Evolutionary conservation across 78 protist species (phyloP).

Genomic region (Creolimax fragrantissima): DNA sequence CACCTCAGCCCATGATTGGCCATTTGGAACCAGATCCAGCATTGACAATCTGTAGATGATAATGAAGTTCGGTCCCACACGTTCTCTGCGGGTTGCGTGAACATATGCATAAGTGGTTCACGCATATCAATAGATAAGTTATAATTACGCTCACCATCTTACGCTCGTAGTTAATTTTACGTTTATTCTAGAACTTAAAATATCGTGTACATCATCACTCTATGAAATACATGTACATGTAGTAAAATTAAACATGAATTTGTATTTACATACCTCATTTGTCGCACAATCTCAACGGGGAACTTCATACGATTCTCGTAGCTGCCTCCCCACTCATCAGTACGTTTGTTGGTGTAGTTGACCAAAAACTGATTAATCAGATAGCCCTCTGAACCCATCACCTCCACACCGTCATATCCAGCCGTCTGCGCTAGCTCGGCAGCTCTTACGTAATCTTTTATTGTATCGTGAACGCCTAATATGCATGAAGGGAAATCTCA

Average conservation of each 20-base stretch:
- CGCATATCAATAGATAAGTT: no score
- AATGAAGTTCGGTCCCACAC: slow-evolving; percentile 45
- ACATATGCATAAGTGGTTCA: no score
- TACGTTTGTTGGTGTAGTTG: slow-evolving; percentile 43
- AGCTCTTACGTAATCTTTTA: slow-evolving; percentile 13
- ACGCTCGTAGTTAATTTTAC: no score
- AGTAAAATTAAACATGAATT: no score
- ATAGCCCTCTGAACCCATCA: slow-evolving; percentile 56
- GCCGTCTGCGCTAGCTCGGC: slow-evolving; percentile 49
- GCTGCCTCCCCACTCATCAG: slow-evolving; percentile 56
- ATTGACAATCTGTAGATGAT: slow-evolving; percentile 52
- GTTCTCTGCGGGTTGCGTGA: no score
- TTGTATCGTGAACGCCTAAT: slow-evolving; percentile 22
- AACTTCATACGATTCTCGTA: slow-evolving; percentile 40
- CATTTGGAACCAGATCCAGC: slow-evolving; percentile 50
- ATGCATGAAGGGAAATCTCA: no score
- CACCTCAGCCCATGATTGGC: slow-evolving; percentile 24
- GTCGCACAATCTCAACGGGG: slow-evolving; percentile 39
- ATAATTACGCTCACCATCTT: no score
- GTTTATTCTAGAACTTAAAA: no score
- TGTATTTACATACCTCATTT: slow-evolving; percentile 15
- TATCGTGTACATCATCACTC: no score
- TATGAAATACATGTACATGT: no score
- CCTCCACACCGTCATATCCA: slow-evolving; percentile 64
- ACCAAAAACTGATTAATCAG: slow-evolving; percentile 58